Evolutionary conservation across 495 filamentous ascomycete species (phyloP).

Genomic region (Parathielavia appendiculata): DNA sequence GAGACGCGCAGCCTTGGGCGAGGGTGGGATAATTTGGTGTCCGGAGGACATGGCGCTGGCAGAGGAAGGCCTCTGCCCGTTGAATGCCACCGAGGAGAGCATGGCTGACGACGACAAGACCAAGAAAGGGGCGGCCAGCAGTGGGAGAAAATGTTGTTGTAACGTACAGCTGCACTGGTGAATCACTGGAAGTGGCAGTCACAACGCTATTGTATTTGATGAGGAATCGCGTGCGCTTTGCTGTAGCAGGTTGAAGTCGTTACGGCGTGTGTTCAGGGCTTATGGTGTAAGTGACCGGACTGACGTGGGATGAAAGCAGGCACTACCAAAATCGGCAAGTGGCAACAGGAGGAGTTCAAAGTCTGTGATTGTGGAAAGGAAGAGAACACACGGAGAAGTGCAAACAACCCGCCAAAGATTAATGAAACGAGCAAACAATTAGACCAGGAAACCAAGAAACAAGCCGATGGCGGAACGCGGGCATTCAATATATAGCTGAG

Average conservation of each 20-base stretch:
- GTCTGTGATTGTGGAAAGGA: not conserved
- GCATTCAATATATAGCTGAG: constrained; percentile 25
- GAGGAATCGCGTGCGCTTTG: not conserved
- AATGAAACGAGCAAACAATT: constrained; percentile 10
- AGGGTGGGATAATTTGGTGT: constrained; percentile 32
- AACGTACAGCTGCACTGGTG: too few species aligned
- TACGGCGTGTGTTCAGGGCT: not conserved
- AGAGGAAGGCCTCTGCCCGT: constrained; percentile 32
- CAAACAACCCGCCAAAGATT: not conserved
- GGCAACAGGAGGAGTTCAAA: constrained; percentile 10
- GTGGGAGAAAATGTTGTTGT: not conserved
- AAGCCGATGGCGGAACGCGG: constrained; percentile 23
- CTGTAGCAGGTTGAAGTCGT: not conserved
- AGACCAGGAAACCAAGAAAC: not conserved
- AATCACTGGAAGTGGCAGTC: not conserved
- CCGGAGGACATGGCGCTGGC: constrained; percentile 30
- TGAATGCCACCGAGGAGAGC: constrained; percentile 41
- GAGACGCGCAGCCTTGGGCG: constrained; percentile 32
- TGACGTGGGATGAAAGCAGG: not conserved
- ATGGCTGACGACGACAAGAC: constrained; percentile 21
- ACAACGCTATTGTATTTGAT: constrained; percentile 19
- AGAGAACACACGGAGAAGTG: not conserved
- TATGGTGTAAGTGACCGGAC: constrained; percentile 2
- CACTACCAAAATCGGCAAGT: not conserved
- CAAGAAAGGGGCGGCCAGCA: not conserved